phyloP scores from a whole-genome alignment of 2,329 filamentous ascomycete species.

The Thermomyces lanuginosus region DNA sequence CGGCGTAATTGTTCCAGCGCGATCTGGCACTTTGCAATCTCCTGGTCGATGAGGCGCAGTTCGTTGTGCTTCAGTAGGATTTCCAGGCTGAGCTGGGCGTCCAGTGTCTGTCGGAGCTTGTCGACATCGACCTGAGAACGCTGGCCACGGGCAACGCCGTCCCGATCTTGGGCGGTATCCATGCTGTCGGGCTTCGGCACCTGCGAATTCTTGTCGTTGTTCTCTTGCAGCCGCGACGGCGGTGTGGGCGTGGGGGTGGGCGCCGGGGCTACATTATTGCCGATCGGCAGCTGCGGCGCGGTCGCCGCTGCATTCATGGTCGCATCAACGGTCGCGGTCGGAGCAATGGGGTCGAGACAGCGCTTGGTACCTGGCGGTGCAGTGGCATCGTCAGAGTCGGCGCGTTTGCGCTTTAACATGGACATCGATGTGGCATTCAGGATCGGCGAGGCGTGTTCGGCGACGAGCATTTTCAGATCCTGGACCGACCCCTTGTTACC shows the following conservation, averaged over 20 bases:
- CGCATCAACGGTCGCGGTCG: conserved; percentile 7
- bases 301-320: conserved; percentile 1
- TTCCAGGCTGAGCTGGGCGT: conserved; percentile 77
- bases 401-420: conserved; percentile 44
- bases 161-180: conserved; percentile 4
- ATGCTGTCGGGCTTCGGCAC: conserved; percentile 2
- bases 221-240: too few relatives aligned
- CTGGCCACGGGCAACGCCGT: conserved; percentile 7
- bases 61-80: conserved; percentile 91
- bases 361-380: conserved; percentile 14
- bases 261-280: neutral
- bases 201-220: neutral
- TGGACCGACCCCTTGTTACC: conserved; percentile 30
- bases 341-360: conserved; percentile 15
- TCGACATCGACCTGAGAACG: conserved; percentile 20
- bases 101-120: conserved; percentile 53
- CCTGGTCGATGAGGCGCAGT: conserved; percentile 83
- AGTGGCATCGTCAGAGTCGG: conserved; percentile 30
- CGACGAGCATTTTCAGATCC: conserved; percentile 29
- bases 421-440: conserved; percentile 19
- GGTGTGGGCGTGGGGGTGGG: conserved; percentile 1
- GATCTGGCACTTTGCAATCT: conserved; percentile 86
- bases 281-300: neutral
- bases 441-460: conserved; percentile 17
- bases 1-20: conserved; percentile 85